Evolutionary conservation across 169 alveolate species (phyloP), one percentile per base, ranked within the genome.

Genomic region (Cryptosporidium ryanae): DNA sequence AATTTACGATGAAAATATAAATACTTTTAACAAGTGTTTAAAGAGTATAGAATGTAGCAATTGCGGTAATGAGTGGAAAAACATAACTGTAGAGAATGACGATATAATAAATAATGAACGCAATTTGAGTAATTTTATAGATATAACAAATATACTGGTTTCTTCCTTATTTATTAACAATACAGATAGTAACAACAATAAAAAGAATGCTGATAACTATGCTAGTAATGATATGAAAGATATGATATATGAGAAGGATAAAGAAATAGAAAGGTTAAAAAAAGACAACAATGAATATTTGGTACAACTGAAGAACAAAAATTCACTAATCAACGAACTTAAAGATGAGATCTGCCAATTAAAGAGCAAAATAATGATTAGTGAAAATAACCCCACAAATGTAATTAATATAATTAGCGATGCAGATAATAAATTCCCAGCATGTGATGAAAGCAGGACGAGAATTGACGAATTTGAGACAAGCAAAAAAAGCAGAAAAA

Each of bases 1-100:
- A 43, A 50, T 18, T 76, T 38, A 76, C 48, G 76, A 76, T 38
- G 71, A 61, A 31, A 76, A 59, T 55, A 38, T 59, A 50, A 55
- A 76, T 15, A 61, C 68, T 21, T 43, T 59, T 13, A 61, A 59
- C 23, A 76, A 76, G 38, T 57, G 44, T 17, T 43, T 76, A 29
- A 76, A 59, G 21, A 61, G 70, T 18, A 76, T 76, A 50, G 64
- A 76, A 15, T 76, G 87, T 38, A 59, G 43, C 12, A 59, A 46
- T 21, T 76, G 87, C 25, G 87, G 87, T 15, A 55, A 59, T 76
- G 87, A 76, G n/a, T 59, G 68, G 71, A 61, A 55, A 43, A 61
- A 38, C 4, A 18, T 76, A 32, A 76, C n/a, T 55, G 68, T 76
- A n/a, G 63, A 57, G 6, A 59, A 55, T 43, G 71, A 61, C 10